Evolutionary conservation across 306 rosid species (phyloP).

Genomic region (Trifolium fragiferum): DNA sequence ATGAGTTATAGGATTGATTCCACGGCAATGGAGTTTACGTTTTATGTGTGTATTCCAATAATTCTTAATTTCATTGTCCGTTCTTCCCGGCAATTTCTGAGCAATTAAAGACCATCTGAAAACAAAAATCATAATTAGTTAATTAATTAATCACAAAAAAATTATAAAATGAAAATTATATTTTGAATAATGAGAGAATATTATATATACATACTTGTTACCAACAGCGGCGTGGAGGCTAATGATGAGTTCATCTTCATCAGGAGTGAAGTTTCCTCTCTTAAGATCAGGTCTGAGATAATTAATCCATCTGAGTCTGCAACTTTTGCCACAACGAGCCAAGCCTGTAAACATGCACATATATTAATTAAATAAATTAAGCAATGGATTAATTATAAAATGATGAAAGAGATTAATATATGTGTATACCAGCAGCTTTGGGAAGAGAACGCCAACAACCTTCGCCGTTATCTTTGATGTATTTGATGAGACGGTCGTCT

Average conservation of each 20-base stretch:
- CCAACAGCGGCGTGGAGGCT: slow-evolving; percentile 63
- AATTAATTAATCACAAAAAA: not conserved
- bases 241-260: slow-evolving; percentile 64
- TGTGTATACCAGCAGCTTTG: slow-evolving; percentile 54
- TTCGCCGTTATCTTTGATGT: slow-evolving; percentile 56
- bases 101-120: slow-evolving; percentile 73
- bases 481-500: slow-evolving; percentile 57
- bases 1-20: slow-evolving; percentile 68
- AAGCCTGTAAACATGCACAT: slow-evolving; percentile 44
- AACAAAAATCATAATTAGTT: not conserved
- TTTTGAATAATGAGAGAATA: too few relatives aligned
- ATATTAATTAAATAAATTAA: not conserved
- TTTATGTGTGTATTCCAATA: slow-evolving; percentile 69
- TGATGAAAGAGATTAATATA: not conserved
- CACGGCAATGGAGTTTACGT: slow-evolving; percentile 49
- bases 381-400: not conserved
- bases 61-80: slow-evolving; percentile 73
- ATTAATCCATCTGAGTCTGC: slow-evolving; percentile 69
- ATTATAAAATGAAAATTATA: too few relatives aligned
- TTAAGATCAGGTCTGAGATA: slow-evolving; percentile 67
- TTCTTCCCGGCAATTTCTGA: slow-evolving; percentile 60
- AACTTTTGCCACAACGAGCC: slow-evolving; percentile 74
- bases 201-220: slow-evolving; percentile 54
- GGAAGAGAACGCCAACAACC: slow-evolving; percentile 72
- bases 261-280: slow-evolving; percentile 59